Base-by-base conservation (phyloP, 2,329 filamentous ascomycete species). In the Xylaria sp. region DNA sequence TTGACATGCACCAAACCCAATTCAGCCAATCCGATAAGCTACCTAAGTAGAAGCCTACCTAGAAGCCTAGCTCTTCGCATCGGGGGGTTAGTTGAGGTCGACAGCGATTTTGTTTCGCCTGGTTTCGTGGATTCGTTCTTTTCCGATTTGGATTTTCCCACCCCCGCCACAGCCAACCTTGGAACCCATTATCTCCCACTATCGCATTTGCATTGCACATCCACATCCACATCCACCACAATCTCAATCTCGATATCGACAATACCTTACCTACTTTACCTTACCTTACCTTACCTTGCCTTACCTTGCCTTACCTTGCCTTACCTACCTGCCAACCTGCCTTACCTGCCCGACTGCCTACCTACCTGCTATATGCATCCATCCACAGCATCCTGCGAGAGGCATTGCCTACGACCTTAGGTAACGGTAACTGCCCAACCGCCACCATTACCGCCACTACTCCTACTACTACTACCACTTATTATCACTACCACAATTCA, bases 101-200 rank as follows among this genome's bases (percentile, higher is more conserved):
- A 30, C 10, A 48, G 45, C 13, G 41, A n/a, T 34, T 43, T 43
- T 43, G 41, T 43, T 43, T 43, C 41, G 39, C n/a, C 43, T 46
- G 43, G 43, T 46, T 46, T 46, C 43, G 43, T 41, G 13, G 39
- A 18, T 41, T 41, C 39, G 6, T 46, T 50, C 25, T 25, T 30
- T 50, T 50, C 46, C 46, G 25, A 50, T 50, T 50, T 52, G 9
- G 48, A n/a, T 55, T 58, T 60, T 43, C 48, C 63, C 46, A 58
- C 18, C 41, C 25, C 3, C 36, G 48, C 43, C 34, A 62, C 60
- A 53, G n/a, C n/a, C n/a, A n/a, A n/a, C n/a, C n/a, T n/a, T n/a
- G n/a, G n/a, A n/a, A 55, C 46, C 46, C 13, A 60, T 30, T n/a
- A 46, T 13, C 57, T 15, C 28, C 46, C 39, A 43, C 15, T 30